Evolutionary conservation across 2,329 filamentous ascomycete species (phyloP).

Genomic region (Scytalidium sp.): DNA sequence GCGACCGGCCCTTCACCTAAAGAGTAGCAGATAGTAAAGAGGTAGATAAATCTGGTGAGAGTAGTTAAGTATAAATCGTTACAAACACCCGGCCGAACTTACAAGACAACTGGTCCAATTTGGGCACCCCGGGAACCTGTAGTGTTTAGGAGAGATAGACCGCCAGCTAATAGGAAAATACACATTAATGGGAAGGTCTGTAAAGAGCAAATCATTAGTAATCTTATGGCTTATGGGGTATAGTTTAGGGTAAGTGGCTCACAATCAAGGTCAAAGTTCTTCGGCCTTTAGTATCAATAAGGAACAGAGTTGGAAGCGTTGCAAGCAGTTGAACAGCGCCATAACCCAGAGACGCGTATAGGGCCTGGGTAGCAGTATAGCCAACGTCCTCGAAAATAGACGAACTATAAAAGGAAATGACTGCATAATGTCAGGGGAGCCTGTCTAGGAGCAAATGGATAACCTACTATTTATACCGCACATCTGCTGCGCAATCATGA

Average conservation of each 20-base stretch:
- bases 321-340: conserved; percentile 61
- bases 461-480: conserved; percentile 55
- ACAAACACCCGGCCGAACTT: too few relatives aligned
- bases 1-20: conserved; percentile 50
- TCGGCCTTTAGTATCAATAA: conserved; percentile 62
- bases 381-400: conserved; percentile 56
- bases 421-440: conserved; percentile 34
- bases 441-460: conserved; percentile 48
- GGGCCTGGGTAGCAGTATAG: conserved; percentile 48
- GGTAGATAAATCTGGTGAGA: conserved; percentile 61
- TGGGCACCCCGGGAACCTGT: background rate
- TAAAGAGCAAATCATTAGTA: background rate
- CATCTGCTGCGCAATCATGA: conserved; percentile 55
- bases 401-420: conserved; percentile 71
- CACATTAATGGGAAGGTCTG: conserved; percentile 8
- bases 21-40: conserved; percentile 62
- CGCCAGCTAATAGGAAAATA: conserved; percentile 4
- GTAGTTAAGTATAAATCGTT: too few relatives aligned
- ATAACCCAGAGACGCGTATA: conserved; percentile 60
- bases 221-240: background rate
- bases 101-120: background rate
- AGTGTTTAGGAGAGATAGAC: conserved; percentile 4
- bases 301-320: conserved; percentile 59
- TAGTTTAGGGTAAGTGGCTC: background rate
- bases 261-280: conserved; percentile 39